Evolutionary conservation across 1,284 basidiomycete species (phyloP), one percentile per base, ranked within the genome.

Genomic region (Crepidotus sp.): DNA sequence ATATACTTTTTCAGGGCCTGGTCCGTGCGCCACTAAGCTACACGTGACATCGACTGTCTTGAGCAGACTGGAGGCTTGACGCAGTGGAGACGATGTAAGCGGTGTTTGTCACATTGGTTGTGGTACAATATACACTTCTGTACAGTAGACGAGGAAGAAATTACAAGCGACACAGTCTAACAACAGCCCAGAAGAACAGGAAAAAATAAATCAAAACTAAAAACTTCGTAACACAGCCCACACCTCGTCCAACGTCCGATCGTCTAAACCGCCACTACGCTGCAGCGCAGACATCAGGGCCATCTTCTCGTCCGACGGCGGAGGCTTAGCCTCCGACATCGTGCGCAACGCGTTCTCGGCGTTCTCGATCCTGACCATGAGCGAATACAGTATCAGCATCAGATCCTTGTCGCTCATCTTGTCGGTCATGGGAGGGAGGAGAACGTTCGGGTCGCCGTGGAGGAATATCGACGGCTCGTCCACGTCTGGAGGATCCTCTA

Each of bases 341-440:
- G 69, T 55, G 15, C 64, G 59, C 53, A 94, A 63, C 8, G 77
- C 70, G 11, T 76, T 70, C 21, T 85, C 64, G n/a, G 83, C 76
- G 59, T 94, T 93, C 59, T 92, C 84, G 40, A 94, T 80, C 29
- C 92, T 73, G 11, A 80, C 67, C 14, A 83, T 71, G 31, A 94
- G 59, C 3, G 79, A 83, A 54, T 92, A 86, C 27, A 97, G 68
- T 8, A 91, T 65, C 37, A 76, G 66, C 58, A 80, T 73, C 37
- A 95, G 65, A 54, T 95, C 88, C 30, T 75, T 68, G 56, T 94
- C 90, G 13, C 76, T 73, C 52, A 84, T 79, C 51, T 81, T 82
- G 35, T 86, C 79, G 49, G 72, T 69, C 57, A 94, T 75, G 8
- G 72, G 64, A 1, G 92, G 90, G 2, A 91, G 67, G 26, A 94